Evolutionary conservation across 805 yeast genomes (phyloP).

Genomic region (Ogataea kodamae): DNA sequence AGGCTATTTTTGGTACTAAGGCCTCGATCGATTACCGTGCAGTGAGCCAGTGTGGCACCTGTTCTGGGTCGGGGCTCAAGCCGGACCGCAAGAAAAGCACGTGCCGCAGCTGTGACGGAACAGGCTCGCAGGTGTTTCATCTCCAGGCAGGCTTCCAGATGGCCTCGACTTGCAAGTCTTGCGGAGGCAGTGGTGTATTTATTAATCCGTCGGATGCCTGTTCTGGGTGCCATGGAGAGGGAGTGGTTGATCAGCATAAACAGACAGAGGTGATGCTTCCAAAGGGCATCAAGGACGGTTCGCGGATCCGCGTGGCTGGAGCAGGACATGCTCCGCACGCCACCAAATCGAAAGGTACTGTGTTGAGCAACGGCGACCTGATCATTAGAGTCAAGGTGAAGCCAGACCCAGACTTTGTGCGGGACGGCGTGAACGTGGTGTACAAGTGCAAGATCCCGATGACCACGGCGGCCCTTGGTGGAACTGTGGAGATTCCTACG

Average conservation of each 20-base stretch:
- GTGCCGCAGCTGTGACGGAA: constrained; percentile 86
- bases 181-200: constrained; percentile 86
- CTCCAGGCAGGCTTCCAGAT: constrained; percentile 93
- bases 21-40: constrained; percentile 68
- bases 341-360: constrained; percentile 67
- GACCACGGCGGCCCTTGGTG: constrained; percentile 97
- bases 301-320: constrained; percentile 76
- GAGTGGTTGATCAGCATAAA: constrained; percentile 66
- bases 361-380: constrained; percentile 79
- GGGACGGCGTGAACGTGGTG: constrained; percentile 65
- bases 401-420: constrained; percentile 66
- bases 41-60: constrained; percentile 70
- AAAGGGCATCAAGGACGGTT: constrained; percentile 82
- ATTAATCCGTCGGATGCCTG: constrained; percentile 71
- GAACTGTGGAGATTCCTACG: constrained; percentile 86
- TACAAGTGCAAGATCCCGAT: constrained; percentile 69
- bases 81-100: constrained; percentile 68
- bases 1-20: constrained; percentile 76
- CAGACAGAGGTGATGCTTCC: constrained; percentile 84
- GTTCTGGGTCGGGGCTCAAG: constrained; percentile 85
- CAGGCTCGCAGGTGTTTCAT: constrained; percentile 84
- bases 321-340: constrained; percentile 89
- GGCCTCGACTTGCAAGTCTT: constrained; percentile 86
- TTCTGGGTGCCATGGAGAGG: constrained; percentile 81
- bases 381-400: constrained; percentile 75